Conservation (phyloP, 2,329 filamentous ascomycete species). For the Tolypocladium endophyticum region DNA sequence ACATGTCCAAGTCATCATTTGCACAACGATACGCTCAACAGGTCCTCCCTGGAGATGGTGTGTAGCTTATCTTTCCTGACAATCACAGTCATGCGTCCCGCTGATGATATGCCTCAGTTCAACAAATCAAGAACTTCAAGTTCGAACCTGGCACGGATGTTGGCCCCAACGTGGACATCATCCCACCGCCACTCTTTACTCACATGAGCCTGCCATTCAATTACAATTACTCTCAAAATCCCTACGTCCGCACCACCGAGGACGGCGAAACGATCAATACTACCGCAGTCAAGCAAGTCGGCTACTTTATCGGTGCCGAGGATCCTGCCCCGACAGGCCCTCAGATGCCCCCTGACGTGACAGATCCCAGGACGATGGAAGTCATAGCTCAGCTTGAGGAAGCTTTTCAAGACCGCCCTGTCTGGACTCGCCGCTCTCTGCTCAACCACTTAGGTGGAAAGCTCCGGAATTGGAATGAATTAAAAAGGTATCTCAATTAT, state of each 20-base stretch:
- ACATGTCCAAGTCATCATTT: constrained; percentile 57
- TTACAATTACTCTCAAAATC: constrained; percentile 78
- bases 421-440: constrained; percentile 78
- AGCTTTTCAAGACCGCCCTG: constrained; percentile 63
- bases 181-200: constrained; percentile 72
- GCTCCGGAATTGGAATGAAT: constrained; percentile 40
- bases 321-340: constrained; percentile 55
- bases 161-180: constrained; percentile 54
- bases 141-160: constrained; percentile 53
- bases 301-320: constrained; percentile 48
- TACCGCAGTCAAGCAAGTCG: constrained; percentile 46
- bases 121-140: constrained; percentile 49
- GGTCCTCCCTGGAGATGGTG: constrained; percentile 62
- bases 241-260: constrained; percentile 56
- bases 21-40: constrained; percentile 61
- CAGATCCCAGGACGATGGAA: constrained; percentile 50
- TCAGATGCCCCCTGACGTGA: constrained; percentile 44
- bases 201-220: constrained; percentile 65
- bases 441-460: constrained; percentile 56
- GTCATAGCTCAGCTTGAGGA: constrained; percentile 53
- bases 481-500: constrained; percentile 72
- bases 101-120: constrained; percentile 21
- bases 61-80: constrained; percentile 2
- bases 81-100: not conserved
- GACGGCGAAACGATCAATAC: constrained; percentile 47